phyloP scores from a whole-genome alignment of 192 early-diverging fungal species.

The Allomyces macrogynus region DNA sequence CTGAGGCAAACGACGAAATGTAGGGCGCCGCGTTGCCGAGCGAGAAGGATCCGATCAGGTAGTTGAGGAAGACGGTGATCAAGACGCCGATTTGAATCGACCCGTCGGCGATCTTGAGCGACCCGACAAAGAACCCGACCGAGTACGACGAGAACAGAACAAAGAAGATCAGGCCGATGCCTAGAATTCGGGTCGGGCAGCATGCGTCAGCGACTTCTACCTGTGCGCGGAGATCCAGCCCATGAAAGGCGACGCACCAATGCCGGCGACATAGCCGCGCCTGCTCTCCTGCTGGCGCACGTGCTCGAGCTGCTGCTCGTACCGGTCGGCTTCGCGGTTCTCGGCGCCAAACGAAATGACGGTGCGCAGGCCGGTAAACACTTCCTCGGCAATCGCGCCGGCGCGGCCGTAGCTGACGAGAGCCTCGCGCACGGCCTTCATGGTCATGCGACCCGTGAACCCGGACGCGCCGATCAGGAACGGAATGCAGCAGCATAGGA shows the following conservation, averaged over 20 bases:
- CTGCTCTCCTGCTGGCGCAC: constrained; percentile 20
- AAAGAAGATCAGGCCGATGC: constrained; percentile 13
- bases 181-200: constrained; percentile 3
- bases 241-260: background rate
- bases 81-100: constrained; percentile 14
- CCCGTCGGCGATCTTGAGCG: constrained; percentile 9
- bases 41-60: constrained; percentile 23
- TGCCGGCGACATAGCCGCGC: constrained; percentile 22
- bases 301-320: constrained; percentile 14
- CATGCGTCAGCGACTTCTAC: constrained; percentile 3
- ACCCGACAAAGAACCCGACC: constrained; percentile 19
- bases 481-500: background rate
- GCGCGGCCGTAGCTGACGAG: constrained; percentile 21
- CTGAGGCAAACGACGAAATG: constrained; percentile 10
- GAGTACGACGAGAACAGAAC: constrained; percentile 20
- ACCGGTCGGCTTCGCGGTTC: constrained; percentile 14
- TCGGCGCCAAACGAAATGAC: constrained; percentile 27
- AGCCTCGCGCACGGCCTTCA: constrained; percentile 5
- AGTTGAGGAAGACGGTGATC: constrained; percentile 15
- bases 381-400: constrained; percentile 28
- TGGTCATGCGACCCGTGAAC: constrained; percentile 10
- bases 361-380: constrained; percentile 21
- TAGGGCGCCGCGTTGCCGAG: constrained; percentile 17
- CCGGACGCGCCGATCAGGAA: background rate
- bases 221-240: background rate